phyloP scores from a whole-genome alignment of 2,329 filamentous ascomycete species.

The Diaporthe batatas region DNA sequence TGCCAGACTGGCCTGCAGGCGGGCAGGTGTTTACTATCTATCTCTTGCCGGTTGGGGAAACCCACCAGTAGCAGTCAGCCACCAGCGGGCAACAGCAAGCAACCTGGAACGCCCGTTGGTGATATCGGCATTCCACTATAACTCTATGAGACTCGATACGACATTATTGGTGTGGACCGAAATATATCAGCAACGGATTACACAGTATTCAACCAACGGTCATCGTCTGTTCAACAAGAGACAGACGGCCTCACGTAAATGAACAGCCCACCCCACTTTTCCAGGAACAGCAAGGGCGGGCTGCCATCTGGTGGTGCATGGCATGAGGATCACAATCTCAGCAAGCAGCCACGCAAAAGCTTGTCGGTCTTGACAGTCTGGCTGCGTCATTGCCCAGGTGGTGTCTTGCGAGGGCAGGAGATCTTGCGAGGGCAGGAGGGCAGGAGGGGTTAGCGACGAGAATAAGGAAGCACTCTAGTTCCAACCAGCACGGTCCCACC shows the following conservation, averaged over 20 bases:
- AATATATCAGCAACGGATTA: neutral
- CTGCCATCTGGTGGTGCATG: conserved; percentile 13
- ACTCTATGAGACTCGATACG: neutral
- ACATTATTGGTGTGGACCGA: too few species aligned
- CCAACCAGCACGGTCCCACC: conserved; percentile 12
- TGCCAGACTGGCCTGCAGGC: neutral
- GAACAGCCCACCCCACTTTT: conserved; percentile 17
- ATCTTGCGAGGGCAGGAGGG: too few species aligned
- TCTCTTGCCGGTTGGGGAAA: neutral
- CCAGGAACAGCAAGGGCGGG: conserved; percentile 22
- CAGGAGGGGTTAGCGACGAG: neutral
- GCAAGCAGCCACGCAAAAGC: conserved; percentile 12
- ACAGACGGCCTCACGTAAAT: conserved; percentile 9
- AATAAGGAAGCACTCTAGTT: conserved; percentile 9
- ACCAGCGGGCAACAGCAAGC: conserved; percentile 2
- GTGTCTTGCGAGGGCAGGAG: too few species aligned
- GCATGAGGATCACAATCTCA: conserved; percentile 20
- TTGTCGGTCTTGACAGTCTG: neutral
- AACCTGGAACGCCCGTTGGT: neutral
- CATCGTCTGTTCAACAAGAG: neutral
- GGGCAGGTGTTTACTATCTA: conserved; percentile 23
- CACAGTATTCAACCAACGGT: neutral
- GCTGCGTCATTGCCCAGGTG: too few species aligned
- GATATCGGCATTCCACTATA: neutral
- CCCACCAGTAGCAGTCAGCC: conserved; percentile 29